Evolutionary conservation across 2,329 filamentous ascomycete genomes (phyloP).

Genomic region (Allantophomopsis lycopodina): DNA sequence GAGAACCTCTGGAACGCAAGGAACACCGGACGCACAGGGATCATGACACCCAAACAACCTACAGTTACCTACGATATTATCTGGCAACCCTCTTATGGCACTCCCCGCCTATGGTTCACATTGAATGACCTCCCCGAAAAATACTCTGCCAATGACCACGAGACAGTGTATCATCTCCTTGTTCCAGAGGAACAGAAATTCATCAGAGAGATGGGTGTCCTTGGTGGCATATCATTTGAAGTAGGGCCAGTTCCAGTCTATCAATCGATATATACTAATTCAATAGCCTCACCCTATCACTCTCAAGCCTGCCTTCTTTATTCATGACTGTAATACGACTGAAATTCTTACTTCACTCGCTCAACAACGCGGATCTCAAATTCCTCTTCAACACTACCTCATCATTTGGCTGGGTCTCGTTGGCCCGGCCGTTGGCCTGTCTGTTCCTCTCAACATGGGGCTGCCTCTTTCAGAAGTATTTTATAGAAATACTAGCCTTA

Average conservation of each 20-base stretch:
- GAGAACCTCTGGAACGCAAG: too few relatives aligned
- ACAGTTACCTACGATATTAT: slow-evolving; percentile 54
- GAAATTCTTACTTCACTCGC: slow-evolving; percentile 61
- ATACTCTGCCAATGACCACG: slow-evolving; percentile 45
- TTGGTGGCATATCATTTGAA: slow-evolving; percentile 44
- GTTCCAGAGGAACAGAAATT: slow-evolving; percentile 54
- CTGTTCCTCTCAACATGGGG: slow-evolving; percentile 58
- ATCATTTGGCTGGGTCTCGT: slow-evolving; percentile 83
- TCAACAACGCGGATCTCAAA: slow-evolving; percentile 14
- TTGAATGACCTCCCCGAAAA: slow-evolving; percentile 41
- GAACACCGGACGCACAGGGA: slow-evolving; percentile 8
- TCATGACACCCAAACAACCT: slow-evolving; percentile 20
- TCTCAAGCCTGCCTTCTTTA: slow-evolving; percentile 69
- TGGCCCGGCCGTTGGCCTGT: slow-evolving; percentile 66
- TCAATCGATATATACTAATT: too few relatives aligned
- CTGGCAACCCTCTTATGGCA: slow-evolving; percentile 60
- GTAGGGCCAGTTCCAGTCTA: too few relatives aligned
- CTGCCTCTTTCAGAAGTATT: too few relatives aligned
- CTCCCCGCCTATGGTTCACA: slow-evolving; percentile 66
- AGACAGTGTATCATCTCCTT: slow-evolving; percentile 56
- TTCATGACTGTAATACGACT: slow-evolving; percentile 84
- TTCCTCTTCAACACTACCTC: slow-evolving; percentile 57
- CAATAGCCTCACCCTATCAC: slow-evolving; percentile 54
- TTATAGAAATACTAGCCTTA: too few relatives aligned
- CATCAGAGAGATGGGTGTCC: slow-evolving; percentile 45